phyloP scores from a whole-genome alignment of 2,329 filamentous ascomycete species.

The Ascocoryne sarcoides region DNA sequence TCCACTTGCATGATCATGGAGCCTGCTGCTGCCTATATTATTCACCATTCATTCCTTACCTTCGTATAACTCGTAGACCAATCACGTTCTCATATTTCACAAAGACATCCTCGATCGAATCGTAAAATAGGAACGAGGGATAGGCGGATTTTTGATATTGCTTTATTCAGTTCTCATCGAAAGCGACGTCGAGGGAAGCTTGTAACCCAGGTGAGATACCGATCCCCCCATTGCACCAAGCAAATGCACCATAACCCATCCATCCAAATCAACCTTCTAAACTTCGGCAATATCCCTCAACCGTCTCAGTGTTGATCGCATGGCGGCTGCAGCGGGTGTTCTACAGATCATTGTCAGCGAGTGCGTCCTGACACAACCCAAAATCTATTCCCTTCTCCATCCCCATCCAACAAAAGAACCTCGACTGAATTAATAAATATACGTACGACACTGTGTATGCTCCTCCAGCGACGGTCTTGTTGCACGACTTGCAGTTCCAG shows the following conservation, averaged over 20 bases:
- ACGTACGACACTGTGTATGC: slow-evolving; percentile 97
- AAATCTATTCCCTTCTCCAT: no score
- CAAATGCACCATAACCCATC: slow-evolving; percentile 25
- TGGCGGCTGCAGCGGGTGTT: slow-evolving; percentile 86
- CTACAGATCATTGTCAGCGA: slow-evolving; percentile 37
- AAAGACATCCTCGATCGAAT: slow-evolving; percentile 7
- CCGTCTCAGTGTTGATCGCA: slow-evolving; percentile 93
- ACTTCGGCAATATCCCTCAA: slow-evolving; percentile 96
- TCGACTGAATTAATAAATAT: no score
- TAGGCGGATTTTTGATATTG: slow-evolving; percentile 20
- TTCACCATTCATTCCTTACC: no score
- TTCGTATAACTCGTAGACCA: no score
- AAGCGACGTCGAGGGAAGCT: slow-evolving; percentile 25
- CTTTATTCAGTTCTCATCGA: slow-evolving; percentile 26
- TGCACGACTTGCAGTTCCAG: slow-evolving; percentile 94
- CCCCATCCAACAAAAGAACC: no score
- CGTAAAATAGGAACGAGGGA: slow-evolving; percentile 9
- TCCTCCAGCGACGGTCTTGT: slow-evolving; percentile 88
- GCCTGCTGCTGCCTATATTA: no score
- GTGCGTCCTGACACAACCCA: no score
- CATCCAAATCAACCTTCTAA: slow-evolving; percentile 41
- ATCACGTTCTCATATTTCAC: slow-evolving; percentile 15
- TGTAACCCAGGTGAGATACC: slow-evolving; percentile 21
- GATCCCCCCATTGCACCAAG: slow-evolving; percentile 29
- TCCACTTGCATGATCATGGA: no score